phyloP scores from a whole-genome alignment of 345 rosid species.

The Acer yangbiense region DNA sequence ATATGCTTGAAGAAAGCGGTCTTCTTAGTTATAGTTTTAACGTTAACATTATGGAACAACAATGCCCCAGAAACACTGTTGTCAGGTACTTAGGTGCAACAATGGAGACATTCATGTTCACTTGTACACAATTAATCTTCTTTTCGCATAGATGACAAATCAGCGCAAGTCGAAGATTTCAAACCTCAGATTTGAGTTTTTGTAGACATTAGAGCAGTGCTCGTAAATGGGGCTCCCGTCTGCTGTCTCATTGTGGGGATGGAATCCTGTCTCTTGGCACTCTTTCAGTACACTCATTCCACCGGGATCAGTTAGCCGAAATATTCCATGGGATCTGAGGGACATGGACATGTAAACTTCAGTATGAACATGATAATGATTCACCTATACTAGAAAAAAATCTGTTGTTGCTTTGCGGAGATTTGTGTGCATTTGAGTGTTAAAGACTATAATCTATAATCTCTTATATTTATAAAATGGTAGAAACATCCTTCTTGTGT shows the following conservation, averaged over 20 bases:
- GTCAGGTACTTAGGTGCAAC: not conserved
- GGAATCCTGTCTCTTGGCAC: conserved; percentile 75
- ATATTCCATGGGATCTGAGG: conserved; percentile 68
- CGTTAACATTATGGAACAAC: not conserved
- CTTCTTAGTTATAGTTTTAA: not conserved
- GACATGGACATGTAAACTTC: conserved; percentile 8
- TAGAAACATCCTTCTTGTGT: not conserved
- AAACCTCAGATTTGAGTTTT: conserved; percentile 79
- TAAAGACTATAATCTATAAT: not conserved
- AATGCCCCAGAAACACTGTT: not conserved
- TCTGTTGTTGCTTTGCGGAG: not conserved
- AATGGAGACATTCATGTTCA: not conserved
- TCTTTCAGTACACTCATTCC: conserved; percentile 74
- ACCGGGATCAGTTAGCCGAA: conserved; percentile 68
- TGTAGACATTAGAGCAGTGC: conserved; percentile 78
- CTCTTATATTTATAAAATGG: not conserved
- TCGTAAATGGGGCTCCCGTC: conserved; percentile 71
- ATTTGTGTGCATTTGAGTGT: not conserved
- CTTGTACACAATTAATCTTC: not conserved
- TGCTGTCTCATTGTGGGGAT: conserved; percentile 68
- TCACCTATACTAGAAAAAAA: not conserved
- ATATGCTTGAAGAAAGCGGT: not conserved
- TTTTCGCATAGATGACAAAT: conserved; percentile 11
- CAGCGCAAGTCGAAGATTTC: conserved; percentile 88
- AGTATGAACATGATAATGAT: conserved; percentile 4